These are phyloP conservation scores for Scutellaria baicalensis DNA, from an alignment of 257 asterid genomes.

Conservation along the genomic window DNA sequence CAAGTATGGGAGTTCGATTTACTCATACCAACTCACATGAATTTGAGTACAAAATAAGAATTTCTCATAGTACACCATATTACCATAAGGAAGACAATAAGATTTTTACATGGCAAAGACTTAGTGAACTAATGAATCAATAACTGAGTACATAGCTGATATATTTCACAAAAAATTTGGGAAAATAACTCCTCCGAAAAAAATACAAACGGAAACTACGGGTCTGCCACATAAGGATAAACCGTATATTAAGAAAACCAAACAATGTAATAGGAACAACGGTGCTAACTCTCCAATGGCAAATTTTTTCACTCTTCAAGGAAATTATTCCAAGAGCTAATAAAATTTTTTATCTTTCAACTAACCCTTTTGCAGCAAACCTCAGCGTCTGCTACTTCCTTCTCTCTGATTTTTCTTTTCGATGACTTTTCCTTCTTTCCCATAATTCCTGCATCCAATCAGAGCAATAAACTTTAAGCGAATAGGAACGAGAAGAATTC, in stretches of 20 bases:
- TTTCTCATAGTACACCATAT: neutral
- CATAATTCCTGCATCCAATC: conserved; percentile 28
- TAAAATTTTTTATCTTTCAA: no score
- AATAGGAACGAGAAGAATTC: neutral
- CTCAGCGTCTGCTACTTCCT: conserved; percentile 19
- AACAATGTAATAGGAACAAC: neutral
- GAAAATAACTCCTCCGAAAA: neutral
- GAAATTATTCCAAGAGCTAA: no score
- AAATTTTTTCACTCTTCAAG: no score
- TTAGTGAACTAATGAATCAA: neutral
- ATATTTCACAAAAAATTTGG: neutral
- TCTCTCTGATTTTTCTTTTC: conserved; percentile 37
- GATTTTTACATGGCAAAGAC: neutral
- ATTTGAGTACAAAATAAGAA: neutral
- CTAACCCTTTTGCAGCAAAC: conserved; percentile 26
- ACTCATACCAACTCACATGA: neutral
- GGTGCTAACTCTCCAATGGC: no score
- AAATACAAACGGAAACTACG: neutral
- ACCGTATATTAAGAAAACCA: neutral
- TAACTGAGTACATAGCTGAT: neutral
- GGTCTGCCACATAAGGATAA: neutral
- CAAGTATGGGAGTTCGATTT: neutral
- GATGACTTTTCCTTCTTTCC: conserved; percentile 38
- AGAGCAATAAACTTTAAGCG: neutral
- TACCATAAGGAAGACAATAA: neutral